phyloP scores from a whole-genome alignment of 2,329 filamentous ascomycete genomes.

The Aquanectria penicillioides region DNA sequence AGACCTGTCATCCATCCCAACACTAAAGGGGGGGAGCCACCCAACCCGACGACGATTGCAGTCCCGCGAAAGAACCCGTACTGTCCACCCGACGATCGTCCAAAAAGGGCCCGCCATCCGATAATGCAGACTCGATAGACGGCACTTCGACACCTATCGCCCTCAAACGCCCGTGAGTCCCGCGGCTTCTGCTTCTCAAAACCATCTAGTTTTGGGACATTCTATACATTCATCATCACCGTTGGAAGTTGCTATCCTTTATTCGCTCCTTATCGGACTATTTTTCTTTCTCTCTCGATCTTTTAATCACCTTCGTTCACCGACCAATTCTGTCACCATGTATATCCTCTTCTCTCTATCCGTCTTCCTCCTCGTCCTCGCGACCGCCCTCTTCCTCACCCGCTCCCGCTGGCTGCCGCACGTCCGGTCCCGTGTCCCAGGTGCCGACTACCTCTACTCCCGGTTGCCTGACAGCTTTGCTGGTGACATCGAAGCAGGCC shows the following conservation, averaged over 20 bases:
- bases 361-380: slow-evolving; percentile 75
- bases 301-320: slow-evolving; percentile 2
- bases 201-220: background rate
- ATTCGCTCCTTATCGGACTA: background rate
- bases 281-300: background rate
- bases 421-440: slow-evolving; percentile 68
- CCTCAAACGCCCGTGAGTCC: slow-evolving; percentile 2
- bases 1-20: slow-evolving; percentile 10
- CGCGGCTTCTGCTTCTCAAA: slow-evolving; percentile 21
- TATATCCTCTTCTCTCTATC: slow-evolving; percentile 84
- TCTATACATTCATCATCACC: background rate
- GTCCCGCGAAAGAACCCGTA: no score
- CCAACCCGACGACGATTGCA: no score
- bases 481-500: slow-evolving; percentile 86
- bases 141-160: no score
- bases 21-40: slow-evolving; percentile 6
- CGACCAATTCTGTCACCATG: slow-evolving; percentile 61
- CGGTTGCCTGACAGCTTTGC: slow-evolving; percentile 81
- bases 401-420: slow-evolving; percentile 79
- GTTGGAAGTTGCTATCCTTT: background rate
- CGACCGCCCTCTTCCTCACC: slow-evolving; percentile 83
- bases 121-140: slow-evolving; percentile 19
- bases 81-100: no score
- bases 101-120: background rate
- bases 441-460: slow-evolving; percentile 75